Base-by-base conservation (phyloP, 2,329 filamentous ascomycete species). In the Ophiostoma australiae region DNA sequence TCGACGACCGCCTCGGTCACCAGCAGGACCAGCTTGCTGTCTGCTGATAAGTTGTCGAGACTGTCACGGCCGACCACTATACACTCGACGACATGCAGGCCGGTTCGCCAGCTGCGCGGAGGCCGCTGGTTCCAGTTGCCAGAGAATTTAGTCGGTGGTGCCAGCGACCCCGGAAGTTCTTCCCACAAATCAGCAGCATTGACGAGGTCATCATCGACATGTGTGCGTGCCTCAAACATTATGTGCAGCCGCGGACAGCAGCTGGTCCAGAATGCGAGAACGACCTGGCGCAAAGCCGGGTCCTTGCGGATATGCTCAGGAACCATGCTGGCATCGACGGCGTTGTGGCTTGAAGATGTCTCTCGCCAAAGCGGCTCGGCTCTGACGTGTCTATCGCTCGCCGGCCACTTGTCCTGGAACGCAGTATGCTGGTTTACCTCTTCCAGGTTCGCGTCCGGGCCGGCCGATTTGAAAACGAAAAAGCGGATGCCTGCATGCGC, bases 181-280 rank as follows among this genome's bases (percentile, higher is more conserved):
- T 66, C 63, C 63, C 63, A 66, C 7, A 23, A 13, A 1, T 39
- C 63, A 4, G 35, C 44, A 3, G 10, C 4, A 5, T n/a, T 31
- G 27, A 23, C 31, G 2, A 68, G 8, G 23, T 23, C 31, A 20
- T 23, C 44, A 17, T 58, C 44, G 10, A 44, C 44, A 10, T 35
- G 44, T 17, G 67, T 55, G 6, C 67, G 67, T 8, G 67, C 41
- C 10, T 68, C 67, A 48, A 55, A 68, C 41, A 31, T 55, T 0
- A 69, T 23, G 35, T 66, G 35, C 48, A 31, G 31, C 7, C 20
- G 48, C 11, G 35, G 13, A 5, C 27, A 52, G 44, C 68, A 61
- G 35, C 68, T 69, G 48, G 31, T 69, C 68, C 68, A 69, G 20
- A 69, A 69, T 15, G 20, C 68, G 4, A 69, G 52, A 13, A 69